phyloP scores from a whole-genome alignment of 73 alveolate genomes.

The Paramecium caudatum region DNA sequence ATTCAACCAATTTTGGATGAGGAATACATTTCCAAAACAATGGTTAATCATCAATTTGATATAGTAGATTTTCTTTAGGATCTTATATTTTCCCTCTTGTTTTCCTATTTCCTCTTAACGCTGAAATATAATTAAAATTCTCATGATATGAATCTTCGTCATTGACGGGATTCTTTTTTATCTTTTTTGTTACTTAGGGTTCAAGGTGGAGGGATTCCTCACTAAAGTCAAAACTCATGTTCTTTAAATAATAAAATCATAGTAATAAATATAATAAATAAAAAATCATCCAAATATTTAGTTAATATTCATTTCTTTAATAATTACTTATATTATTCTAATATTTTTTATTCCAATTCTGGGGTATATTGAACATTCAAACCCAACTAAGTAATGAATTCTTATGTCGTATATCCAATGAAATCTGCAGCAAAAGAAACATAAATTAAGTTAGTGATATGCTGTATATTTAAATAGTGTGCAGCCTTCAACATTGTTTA shows the following conservation, averaged over 20 bases:
- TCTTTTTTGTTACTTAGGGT: too few relatives aligned
- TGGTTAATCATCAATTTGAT: not conserved
- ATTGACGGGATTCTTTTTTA: too few relatives aligned
- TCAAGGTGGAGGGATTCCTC: too few relatives aligned
- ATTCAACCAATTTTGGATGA: constrained; percentile 25
- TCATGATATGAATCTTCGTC: constrained; percentile 12
- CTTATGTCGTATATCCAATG: not conserved
- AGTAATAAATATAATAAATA: too few relatives aligned
- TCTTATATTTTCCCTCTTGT: constrained; percentile 4
- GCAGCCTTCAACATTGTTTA: constrained; percentile 8
- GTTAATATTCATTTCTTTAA: too few relatives aligned
- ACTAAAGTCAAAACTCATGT: too few relatives aligned
- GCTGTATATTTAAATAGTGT: not conserved
- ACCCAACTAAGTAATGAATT: not conserved
- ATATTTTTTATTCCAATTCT: not conserved
- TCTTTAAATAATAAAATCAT: too few relatives aligned
- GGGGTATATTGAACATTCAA: not conserved
- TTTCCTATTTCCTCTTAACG: not conserved
- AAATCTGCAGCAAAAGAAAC: not conserved
- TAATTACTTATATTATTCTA: too few relatives aligned
- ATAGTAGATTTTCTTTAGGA: not conserved
- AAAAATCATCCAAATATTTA: too few relatives aligned
- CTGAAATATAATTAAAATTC: not conserved
- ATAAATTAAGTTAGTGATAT: not conserved
- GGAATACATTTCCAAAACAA: constrained; percentile 9